Conservation (phyloP, 2,329 filamentous ascomycete species). For the Fusarium abutilonis region DNA sequence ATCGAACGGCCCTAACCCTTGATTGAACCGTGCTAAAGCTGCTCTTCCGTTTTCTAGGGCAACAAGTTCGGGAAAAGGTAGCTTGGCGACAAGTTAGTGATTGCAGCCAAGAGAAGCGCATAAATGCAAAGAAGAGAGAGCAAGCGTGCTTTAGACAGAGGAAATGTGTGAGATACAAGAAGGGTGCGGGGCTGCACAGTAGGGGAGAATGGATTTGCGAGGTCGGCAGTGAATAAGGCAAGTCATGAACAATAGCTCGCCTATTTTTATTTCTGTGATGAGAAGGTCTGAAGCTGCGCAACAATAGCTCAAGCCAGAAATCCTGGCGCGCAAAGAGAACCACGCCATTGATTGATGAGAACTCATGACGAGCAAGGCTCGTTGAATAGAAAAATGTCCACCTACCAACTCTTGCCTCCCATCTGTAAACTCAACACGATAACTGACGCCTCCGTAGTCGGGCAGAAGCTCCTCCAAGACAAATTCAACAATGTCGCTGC, state of each 20-base stretch:
- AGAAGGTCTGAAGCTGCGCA: background rate
- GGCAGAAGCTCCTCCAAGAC: conserved; percentile 48
- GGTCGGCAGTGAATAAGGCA: conserved; percentile 38
- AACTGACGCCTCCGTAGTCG: conserved; percentile 44
- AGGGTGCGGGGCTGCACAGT: conserved; percentile 18
- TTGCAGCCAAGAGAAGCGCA: background rate
- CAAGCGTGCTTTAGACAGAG: background rate
- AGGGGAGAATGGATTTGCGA: conserved; percentile 24
- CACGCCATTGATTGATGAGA: background rate
- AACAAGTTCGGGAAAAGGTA: conserved; percentile 47
- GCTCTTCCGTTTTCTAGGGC: conserved; percentile 48
- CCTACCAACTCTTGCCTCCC: conserved; percentile 58
- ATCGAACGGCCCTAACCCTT: conserved; percentile 17
- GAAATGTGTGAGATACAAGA: conserved; percentile 7
- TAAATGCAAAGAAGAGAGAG: background rate
- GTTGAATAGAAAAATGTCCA: conserved; percentile 25
- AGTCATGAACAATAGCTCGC: conserved; percentile 11
- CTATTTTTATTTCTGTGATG: conserved; percentile 2
- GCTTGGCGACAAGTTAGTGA: conserved; percentile 43
- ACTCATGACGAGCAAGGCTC: background rate
- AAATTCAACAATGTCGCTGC: conserved; percentile 53
- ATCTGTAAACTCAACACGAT: conserved; percentile 58
- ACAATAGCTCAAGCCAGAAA: conserved; percentile 7
- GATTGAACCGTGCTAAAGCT: conserved; percentile 43
- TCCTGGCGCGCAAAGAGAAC: background rate